Evolutionary conservation across 192 early-diverging fungal species (phyloP).

Genomic region (Backusella morwellensis): DNA sequence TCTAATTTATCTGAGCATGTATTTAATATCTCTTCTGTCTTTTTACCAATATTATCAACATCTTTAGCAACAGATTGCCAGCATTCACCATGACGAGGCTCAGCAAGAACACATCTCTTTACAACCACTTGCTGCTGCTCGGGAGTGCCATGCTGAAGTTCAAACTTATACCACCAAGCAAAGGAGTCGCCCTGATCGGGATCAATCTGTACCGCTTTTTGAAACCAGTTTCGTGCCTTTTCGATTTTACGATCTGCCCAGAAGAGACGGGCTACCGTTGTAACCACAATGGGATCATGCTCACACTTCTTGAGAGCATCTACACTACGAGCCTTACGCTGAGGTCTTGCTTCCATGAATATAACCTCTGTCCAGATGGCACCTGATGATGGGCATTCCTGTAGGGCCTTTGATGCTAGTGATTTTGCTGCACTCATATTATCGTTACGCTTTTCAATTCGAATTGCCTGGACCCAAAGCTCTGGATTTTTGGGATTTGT

Average conservation of each 20-base stretch:
- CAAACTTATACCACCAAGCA: conserved; percentile 96
- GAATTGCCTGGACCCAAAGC: conserved; percentile 86
- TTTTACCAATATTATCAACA: conserved; percentile 65
- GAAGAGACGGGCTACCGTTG: conserved; percentile 86
- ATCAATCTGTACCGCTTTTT: conserved; percentile 76
- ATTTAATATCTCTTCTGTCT: conserved; percentile 57
- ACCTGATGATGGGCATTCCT: conserved; percentile 89
- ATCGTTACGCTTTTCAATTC: conserved; percentile 74
- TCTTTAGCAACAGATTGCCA: conserved; percentile 87
- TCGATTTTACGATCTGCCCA: conserved; percentile 92
- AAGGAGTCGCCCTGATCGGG: conserved; percentile 90
- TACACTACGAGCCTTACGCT: conserved; percentile 80
- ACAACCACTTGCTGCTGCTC: conserved; percentile 56
- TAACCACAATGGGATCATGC: conserved; percentile 76
- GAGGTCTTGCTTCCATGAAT: conserved; percentile 78
- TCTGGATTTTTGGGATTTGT: conserved; percentile 76
- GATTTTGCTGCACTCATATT: conserved; percentile 68
- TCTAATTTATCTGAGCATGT: conserved; percentile 38
- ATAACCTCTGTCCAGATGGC: conserved; percentile 88
- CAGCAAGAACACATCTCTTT: conserved; percentile 67
- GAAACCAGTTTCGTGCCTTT: conserved; percentile 93
- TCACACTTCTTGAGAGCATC: conserved; percentile 94
- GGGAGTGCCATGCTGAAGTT: conserved; percentile 72
- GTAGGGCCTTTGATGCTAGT: conserved; percentile 85
- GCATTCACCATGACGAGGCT: conserved; percentile 86